A percentile compares a stretch with the other conserved stretches of the same genome.
These are phyloP conservation scores for Speleostelium caveatum DNA, from an alignment of 78 protist species.

Conservation along the genomic window DNA sequence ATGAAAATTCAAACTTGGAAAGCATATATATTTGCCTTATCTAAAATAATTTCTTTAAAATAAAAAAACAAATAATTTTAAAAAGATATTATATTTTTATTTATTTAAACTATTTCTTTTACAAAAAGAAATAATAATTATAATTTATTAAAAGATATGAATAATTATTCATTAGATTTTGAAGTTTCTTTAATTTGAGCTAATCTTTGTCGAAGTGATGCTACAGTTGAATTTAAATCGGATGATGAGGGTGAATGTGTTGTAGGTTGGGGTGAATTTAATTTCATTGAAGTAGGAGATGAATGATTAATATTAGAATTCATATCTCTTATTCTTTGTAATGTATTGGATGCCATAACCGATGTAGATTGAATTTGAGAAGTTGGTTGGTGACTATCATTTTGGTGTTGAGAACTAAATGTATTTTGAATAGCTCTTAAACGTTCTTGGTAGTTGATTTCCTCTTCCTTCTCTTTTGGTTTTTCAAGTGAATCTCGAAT, in stretches of 20 bases:
- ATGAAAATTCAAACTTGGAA: too few relatives aligned
- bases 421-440: constrained; percentile 41
- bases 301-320: background rate
- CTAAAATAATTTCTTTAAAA: too few relatives aligned
- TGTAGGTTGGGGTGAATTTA: background rate
- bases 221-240: constrained; percentile 57
- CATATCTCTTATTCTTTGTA: constrained; percentile 34
- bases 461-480: background rate
- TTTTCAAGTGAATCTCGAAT: constrained; percentile 5
- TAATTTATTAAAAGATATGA: too few relatives aligned
- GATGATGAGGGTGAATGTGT: background rate
- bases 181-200: constrained; percentile 38
- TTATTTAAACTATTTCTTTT: too few relatives aligned
- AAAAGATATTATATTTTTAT: too few relatives aligned
- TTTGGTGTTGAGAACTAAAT: constrained; percentile 5
- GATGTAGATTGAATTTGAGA: constrained; percentile 25
- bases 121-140: too few relatives aligned
- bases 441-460: constrained; percentile 30
- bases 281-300: background rate
- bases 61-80: too few relatives aligned
- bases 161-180: constrained; percentile 44
- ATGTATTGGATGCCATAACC: constrained; percentile 17
- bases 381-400: background rate
- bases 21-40: too few relatives aligned
- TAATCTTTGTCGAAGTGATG: constrained; percentile 54